Percentiles rank a stretch among this genome's conserved stretches.
phyloP scores from a whole-genome alignment of 306 rosid genomes.

The Delonix regia region DNA sequence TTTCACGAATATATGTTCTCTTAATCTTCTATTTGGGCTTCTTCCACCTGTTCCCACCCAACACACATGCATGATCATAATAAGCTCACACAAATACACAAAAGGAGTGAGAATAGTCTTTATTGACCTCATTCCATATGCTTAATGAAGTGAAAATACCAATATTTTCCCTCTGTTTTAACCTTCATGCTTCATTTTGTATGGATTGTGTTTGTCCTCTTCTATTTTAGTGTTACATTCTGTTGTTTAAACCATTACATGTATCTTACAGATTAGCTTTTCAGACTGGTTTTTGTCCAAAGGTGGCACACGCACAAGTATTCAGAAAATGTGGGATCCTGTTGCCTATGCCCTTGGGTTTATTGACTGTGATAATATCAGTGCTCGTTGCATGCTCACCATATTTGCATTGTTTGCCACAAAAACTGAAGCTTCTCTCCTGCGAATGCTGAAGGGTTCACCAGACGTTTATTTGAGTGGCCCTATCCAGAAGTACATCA shows the following conservation, averaged over 20 bases:
- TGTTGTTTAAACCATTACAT: constrained; percentile 21
- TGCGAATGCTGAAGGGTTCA: constrained; percentile 98
- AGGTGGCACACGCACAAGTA: constrained; percentile 96
- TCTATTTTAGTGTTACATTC: constrained; percentile 17
- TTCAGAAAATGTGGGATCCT: constrained; percentile 94
- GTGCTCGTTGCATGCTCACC: constrained; percentile 99
- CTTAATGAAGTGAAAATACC: neutral
- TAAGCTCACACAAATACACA: neutral
- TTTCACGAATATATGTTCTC: constrained; percentile 17
- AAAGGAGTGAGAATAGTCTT: neutral
- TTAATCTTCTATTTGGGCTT: constrained; percentile 1
- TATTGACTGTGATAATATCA: constrained; percentile 96
- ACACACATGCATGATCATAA: neutral
- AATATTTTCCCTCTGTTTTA: neutral
- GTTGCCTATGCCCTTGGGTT: constrained; percentile 99
- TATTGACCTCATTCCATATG: constrained; percentile 17
- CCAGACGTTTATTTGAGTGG: constrained; percentile 94
- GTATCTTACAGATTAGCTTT: constrained; percentile 79
- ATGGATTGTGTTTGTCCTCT: constrained; percentile 7
- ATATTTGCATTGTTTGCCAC: constrained; percentile 97
- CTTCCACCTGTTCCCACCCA: constrained; percentile 18
- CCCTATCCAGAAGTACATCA: constrained; percentile 87
- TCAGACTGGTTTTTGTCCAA: constrained; percentile 98
- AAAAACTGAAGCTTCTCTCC: constrained; percentile 95
- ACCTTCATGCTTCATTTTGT: neutral